A percentile compares a stretch with the other conserved stretches of the same genome.
These are phyloP conservation scores for Coemansia guatemalensis DNA, from an alignment of 192 early-diverging fungal genomes.

Conservation along the genomic window DNA sequence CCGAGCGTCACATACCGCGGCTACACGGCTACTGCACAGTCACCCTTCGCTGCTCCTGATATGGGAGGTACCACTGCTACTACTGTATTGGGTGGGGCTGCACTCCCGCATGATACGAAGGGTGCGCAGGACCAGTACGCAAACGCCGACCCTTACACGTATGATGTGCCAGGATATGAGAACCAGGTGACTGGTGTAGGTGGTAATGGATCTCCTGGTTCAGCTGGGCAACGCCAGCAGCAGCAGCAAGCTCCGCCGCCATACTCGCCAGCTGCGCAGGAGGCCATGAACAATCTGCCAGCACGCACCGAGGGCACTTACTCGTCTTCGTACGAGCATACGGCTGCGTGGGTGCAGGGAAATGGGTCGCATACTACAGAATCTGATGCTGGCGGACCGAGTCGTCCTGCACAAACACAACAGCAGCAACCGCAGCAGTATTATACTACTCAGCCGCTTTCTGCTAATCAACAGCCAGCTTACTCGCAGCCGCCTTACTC, in stretches of 20 bases:
- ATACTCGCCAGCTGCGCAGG: conserved; percentile 22
- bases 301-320: conserved; percentile 45
- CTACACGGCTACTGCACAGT: conserved; percentile 12
- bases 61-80: not conserved
- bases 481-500: conserved; percentile 21
- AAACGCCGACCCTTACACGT: conserved; percentile 34
- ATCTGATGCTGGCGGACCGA: conserved; percentile 30
- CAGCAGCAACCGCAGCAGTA: conserved; percentile 14
- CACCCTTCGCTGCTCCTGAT: not conserved
- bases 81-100: not conserved
- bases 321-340: conserved; percentile 54
- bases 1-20: conserved; percentile 31
- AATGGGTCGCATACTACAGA: conserved; percentile 35
- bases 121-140: conserved; percentile 4
- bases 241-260: conserved; percentile 32
- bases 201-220: not conserved
- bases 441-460: not conserved
- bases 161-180: conserved; percentile 42
- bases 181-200: not conserved
- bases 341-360: conserved; percentile 47
- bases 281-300: conserved; percentile 13
- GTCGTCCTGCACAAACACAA: conserved; percentile 9
- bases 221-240: not conserved
- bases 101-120: not conserved
- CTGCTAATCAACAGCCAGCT: not conserved